phyloP scores from a whole-genome alignment of 768 basidiomycete species.

The Myochromella boudieri region DNA sequence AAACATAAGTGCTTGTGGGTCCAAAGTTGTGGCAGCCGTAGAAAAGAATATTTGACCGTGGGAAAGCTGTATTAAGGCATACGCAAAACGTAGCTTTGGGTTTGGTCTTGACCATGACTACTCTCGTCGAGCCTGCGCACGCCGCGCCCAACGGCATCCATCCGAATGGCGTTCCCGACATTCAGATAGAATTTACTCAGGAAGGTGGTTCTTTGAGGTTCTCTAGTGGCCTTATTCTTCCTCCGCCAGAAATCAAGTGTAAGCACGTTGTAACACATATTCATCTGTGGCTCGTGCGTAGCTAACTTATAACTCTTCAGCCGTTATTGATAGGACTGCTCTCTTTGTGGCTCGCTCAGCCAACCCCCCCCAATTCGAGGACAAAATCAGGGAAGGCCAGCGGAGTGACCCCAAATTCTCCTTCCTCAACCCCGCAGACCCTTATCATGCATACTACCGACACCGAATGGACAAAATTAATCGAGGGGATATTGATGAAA shows the following conservation, averaged over 20 bases:
- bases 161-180: constrained; percentile 39
- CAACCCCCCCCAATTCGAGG: constrained; percentile 91
- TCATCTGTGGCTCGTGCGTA: no score
- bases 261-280: constrained; percentile 36
- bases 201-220: constrained; percentile 47
- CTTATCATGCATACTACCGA: constrained; percentile 98
- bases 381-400: constrained; percentile 95
- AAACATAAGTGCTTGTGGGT: constrained; percentile 56
- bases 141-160: constrained; percentile 37
- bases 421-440: constrained; percentile 94
- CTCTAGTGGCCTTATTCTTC: constrained; percentile 86
- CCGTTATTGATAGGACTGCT: constrained; percentile 95
- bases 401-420: constrained; percentile 98
- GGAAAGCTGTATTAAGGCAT: constrained; percentile 21
- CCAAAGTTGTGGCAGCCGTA: constrained; percentile 3
- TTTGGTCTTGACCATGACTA: constrained; percentile 40
- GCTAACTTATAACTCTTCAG: no score
- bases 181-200: constrained; percentile 37
- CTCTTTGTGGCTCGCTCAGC: constrained; percentile 90
- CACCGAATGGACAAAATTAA: constrained; percentile 84
- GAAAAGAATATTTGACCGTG: constrained; percentile 30
- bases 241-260: constrained; percentile 96
- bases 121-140: constrained; percentile 34
- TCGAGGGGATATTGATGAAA: constrained; percentile 74
- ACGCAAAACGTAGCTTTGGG: no score